Evolutionary conservation across 495 filamentous ascomycete genomes (phyloP), one percentile per base, ranked within the genome.

Genomic region (Chaetomium cochliodes): DNA sequence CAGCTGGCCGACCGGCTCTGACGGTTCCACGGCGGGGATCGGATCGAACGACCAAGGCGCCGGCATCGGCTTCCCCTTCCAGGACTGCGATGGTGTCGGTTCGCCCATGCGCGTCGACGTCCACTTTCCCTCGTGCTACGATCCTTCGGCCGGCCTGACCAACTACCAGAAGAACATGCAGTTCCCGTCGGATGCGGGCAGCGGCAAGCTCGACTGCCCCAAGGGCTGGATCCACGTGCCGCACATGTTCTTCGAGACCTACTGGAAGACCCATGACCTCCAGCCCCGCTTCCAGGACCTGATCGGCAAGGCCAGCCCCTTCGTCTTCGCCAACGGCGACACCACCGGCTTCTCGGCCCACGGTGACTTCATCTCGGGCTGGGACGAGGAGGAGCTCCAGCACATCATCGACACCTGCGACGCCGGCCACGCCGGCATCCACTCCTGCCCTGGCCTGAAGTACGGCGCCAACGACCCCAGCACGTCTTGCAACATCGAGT

Each of bases 311-410:
- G 81, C 82, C 49, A 77, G 77, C 67, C 88, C 88, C 37, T 90
- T 90, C 72, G 86, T 91, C 60, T 83, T 84, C 65, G 78, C 86
- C 62, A 87, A 83, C 72, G 85, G 85, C 28, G 85, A 87, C 53
- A 74, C 74, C 30, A 85, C 83, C n/a, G 83, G 83, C 54, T 85
- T 76, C 72, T 78, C 76, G 37, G 82, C 83, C 55, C 89, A 91
- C 74, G 87, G 82, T 41, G 88, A 91, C 74, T 91, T 91, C 74
- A 77, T 92, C 51, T 84, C 89, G 53, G 90, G 87, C 33, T 92
- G 90, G 90, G 84, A 92, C 65, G 72, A 79, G 57, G 65, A 75
- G 6, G 77, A 81, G 58, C 84, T 92, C 22, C 82, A 90, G 71
- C 77, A 80, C 41, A 86, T 86, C 64, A 79, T 89, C 64, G 73